Percentiles rank a stretch among this genome's conserved stretches.
These are phyloP conservation scores for Sugiyamaella grinbergsii DNA, from an alignment of 1,139 yeast species.

Conservation along the genomic window DNA sequence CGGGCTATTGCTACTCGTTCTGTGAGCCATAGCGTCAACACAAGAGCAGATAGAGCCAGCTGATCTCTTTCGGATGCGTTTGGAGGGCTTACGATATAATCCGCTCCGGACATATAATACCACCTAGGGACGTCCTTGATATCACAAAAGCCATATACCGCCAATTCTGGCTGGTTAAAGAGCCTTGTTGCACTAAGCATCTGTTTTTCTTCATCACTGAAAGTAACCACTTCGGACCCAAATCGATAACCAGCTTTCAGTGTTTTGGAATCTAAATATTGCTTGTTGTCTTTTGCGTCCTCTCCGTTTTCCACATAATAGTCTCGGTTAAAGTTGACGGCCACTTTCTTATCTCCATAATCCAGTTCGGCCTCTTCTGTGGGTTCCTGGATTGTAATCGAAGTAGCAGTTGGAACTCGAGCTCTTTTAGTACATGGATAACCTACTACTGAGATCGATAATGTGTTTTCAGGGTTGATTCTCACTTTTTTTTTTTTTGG, in stretches of 20 bases:
- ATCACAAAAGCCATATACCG: conserved; percentile 63
- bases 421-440: conserved; percentile 64
- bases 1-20: conserved; percentile 62
- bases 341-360: conserved; percentile 34
- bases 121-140: conserved; percentile 55
- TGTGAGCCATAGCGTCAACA: conserved; percentile 54
- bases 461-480: conserved; percentile 27
- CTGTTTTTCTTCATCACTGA: conserved; percentile 51
- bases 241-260: conserved; percentile 61
- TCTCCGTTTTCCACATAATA: conserved; percentile 28
- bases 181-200: conserved; percentile 28
- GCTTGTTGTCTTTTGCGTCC: conserved; percentile 33
- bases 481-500: conserved; percentile 25
- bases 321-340: conserved; percentile 27
- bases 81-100: conserved; percentile 54
- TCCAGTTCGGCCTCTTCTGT: conserved; percentile 17
- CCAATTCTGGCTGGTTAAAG: conserved; percentile 43
- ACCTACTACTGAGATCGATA: conserved; percentile 54
- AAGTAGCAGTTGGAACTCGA: conserved; percentile 43
- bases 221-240: conserved; percentile 61
- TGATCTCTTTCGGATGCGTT: conserved; percentile 49
- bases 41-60: conserved; percentile 55
- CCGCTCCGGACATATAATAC: conserved; percentile 60
- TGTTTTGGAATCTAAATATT: conserved; percentile 38
- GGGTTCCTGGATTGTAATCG: conserved; percentile 23